Base-by-base conservation (phyloP, 306 rosid species). In the Cucurbita moschata region DNA sequence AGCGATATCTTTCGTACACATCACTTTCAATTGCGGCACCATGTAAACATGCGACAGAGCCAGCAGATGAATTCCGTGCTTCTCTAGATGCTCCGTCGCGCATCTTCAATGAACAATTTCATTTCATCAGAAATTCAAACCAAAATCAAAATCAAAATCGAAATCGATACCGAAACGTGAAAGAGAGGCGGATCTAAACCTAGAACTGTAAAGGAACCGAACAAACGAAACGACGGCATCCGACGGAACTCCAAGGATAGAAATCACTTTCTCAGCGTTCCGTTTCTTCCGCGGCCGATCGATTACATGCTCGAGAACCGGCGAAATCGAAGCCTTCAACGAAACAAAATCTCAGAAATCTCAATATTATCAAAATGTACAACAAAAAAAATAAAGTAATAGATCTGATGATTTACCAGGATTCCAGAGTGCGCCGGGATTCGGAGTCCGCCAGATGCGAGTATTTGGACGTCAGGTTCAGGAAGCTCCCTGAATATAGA, bases 1-100 rank as follows among this genome's bases (percentile, higher is more conserved):
- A 3, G 71, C 77, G 38, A 94, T 57, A 4, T 79, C 89, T 82
- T 85, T 94, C 35, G 63, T 75, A 81, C 96, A 91, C 7, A 73
- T 77, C 78, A 81, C 89, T 75, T 94, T 94, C 87, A 94, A 84
- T 61, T 87, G 88, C 11, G 97, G 96, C 19, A 94, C 90, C 68
- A 77, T 15, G 83, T 91, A 91, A 52, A 91, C 96, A 78, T 94
- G 99, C 21, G 99, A 87, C 81, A 94, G 80, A 51, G 92, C 87
- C 19, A 94, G 79, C 2, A 94, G 78, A 43, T 94, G 99, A 68
- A 94, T 84, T 64, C 95, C 97, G 55, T 85, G 89, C 81, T 76
- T 83, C 71, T 87, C 95, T 83, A 89, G 81, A 40, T 82, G 77
- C 46, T 89, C 95, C 75, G 83, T 92, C 21, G 85, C 53, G 61